A percentile compares a stretch with the other conserved stretches of the same genome.
Evolutionary conservation across 208 protist genomes (phyloP).

Genomic region (Leishmania tropica): DNA sequence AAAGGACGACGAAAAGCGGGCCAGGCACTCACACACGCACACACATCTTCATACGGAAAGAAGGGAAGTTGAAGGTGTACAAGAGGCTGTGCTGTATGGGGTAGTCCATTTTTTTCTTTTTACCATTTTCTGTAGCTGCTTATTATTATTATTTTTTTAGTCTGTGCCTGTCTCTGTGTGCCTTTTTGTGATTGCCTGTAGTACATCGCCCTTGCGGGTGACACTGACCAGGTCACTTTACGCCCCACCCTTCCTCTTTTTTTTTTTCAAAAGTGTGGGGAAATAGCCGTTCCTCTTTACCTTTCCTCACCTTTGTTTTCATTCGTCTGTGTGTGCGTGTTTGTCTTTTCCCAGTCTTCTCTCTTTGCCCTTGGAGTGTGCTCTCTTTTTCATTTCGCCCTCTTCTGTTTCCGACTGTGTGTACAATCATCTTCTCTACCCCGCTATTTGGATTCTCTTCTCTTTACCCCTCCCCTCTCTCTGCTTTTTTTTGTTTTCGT

Average conservation of each 20-base stretch:
- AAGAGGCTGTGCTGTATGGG: not conserved
- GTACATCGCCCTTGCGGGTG: not conserved
- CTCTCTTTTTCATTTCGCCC: not conserved
- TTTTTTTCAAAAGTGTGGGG: not conserved
- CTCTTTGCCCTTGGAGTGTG: not conserved
- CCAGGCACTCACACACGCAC: not conserved
- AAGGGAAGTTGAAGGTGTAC: not conserved
- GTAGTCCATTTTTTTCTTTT: not conserved
- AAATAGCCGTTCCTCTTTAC: not conserved
- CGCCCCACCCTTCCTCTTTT: not conserved
- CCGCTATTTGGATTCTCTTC: not conserved
- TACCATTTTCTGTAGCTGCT: not conserved
- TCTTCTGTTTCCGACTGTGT: not conserved
- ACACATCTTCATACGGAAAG: not conserved
- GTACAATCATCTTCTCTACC: not conserved
- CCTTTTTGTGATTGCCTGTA: not conserved
- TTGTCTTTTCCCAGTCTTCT: not conserved
- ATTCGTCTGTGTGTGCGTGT: not conserved
- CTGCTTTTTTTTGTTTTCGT: not conserved
- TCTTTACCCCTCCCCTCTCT: not conserved
- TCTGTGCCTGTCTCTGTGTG: not conserved
- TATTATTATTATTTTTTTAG: not conserved
- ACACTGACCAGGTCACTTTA: slow-evolving; percentile 1
- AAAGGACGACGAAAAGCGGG: not conserved
- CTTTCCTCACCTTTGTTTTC: not conserved